A percentile compares a stretch with the other conserved stretches of the same genome.
These are phyloP conservation scores for Wickerhamomyces alni DNA, from an alignment of 805 yeast genomes.

Conservation along the genomic window DNA sequence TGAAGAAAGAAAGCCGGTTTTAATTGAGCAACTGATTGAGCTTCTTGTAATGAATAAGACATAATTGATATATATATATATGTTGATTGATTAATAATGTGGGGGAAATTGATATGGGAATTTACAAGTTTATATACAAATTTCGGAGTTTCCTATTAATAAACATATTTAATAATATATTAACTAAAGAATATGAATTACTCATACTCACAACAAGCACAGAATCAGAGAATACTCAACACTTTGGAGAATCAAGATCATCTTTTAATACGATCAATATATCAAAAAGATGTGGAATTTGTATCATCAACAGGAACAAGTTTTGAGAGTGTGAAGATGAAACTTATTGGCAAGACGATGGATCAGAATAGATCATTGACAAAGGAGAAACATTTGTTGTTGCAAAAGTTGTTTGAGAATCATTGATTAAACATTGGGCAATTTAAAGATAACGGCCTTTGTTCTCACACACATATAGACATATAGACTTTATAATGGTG, in stretches of 20 bases:
- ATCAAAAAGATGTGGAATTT: constrained; percentile 4
- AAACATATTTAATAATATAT: too few relatives aligned
- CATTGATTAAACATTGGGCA: not conserved
- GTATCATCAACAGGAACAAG: not conserved
- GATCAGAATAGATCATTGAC: not conserved
- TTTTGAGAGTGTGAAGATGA: not conserved
- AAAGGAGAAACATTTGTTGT: constrained; percentile 2
- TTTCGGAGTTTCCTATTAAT: too few relatives aligned
- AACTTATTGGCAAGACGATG: not conserved
- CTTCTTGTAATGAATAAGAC: not conserved
- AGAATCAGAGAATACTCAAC: constrained; percentile 6
- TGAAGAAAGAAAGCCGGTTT: constrained; percentile 35
- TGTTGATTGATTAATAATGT: not conserved
- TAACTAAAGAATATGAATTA: constrained; percentile 1
- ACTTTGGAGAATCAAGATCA: constrained; percentile 15
- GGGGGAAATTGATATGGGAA: not conserved
- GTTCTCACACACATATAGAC: too few relatives aligned
- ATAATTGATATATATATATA: not conserved
- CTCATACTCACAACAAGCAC: not conserved
- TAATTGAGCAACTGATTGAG: constrained; percentile 3
- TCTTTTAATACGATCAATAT: constrained; percentile 8
- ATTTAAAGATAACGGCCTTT: too few relatives aligned
- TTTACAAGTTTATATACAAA: not conserved
- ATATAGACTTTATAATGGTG: too few relatives aligned
- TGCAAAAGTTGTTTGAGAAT: constrained; percentile 1